phyloP scores from a whole-genome alignment of 805 yeast genomes.

The Candida silvicultrix region DNA sequence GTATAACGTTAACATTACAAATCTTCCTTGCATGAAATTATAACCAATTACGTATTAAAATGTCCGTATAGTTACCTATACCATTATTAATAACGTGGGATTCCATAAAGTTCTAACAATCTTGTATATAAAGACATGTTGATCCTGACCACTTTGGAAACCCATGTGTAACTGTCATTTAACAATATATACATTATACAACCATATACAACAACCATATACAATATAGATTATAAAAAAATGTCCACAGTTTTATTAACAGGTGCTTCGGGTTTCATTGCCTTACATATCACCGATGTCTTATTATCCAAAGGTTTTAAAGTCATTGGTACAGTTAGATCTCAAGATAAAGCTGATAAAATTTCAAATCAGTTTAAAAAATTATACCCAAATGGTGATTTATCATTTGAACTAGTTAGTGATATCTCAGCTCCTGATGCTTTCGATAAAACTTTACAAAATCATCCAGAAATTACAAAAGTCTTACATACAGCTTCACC shows the following conservation, averaged over 20 bases:
- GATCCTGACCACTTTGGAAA: too few relatives aligned
- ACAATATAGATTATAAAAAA: neutral
- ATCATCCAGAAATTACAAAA: constrained; percentile 35
- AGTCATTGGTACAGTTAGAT: constrained; percentile 26
- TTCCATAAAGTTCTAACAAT: too few relatives aligned
- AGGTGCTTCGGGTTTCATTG: constrained; percentile 41
- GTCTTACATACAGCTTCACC: constrained; percentile 55
- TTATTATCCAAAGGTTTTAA: constrained; percentile 28
- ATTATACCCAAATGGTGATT: constrained; percentile 22
- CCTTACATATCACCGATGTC: constrained; percentile 30
- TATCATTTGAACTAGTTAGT: constrained; percentile 34
- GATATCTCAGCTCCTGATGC: constrained; percentile 36
- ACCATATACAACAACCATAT: neutral
- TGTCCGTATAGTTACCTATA: too few relatives aligned
- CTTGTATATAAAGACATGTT: too few relatives aligned
- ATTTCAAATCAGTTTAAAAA: constrained; percentile 16
- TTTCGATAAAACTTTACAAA: constrained; percentile 34
- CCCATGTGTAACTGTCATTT: too few relatives aligned
- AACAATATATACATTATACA: neutral
- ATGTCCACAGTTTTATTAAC: constrained; percentile 27
- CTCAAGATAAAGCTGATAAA: constrained; percentile 21
- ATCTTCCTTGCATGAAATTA: too few relatives aligned
- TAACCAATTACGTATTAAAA: too few relatives aligned
- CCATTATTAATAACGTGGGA: too few relatives aligned
- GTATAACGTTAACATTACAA: too few relatives aligned